Conservation (phyloP, 257 asterid genomes). For the Vinca minor region DNA sequence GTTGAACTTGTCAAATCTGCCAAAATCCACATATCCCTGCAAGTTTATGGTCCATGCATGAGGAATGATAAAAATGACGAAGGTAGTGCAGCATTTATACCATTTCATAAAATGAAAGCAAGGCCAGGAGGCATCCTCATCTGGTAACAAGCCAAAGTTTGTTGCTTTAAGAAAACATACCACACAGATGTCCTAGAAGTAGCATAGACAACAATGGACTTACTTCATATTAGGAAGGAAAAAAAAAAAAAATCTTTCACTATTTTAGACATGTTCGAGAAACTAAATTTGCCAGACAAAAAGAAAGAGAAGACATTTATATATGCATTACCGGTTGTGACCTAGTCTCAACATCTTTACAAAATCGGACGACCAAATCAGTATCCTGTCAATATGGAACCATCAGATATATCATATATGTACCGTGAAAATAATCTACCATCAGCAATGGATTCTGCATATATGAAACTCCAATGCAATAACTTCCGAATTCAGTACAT, state of each 20-base stretch:
- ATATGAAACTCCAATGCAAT: background rate
- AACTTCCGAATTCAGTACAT: background rate
- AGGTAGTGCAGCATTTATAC: background rate
- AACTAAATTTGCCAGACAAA: background rate
- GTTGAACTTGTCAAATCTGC: constrained; percentile 72
- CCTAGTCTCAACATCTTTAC: constrained; percentile 89
- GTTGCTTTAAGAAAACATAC: background rate
- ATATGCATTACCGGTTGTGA: constrained; percentile 46
- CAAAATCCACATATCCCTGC: constrained; percentile 91
- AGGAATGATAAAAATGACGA: background rate
- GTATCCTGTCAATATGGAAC: constrained; percentile 40
- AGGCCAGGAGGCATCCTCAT: background rate
- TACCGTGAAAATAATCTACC: constrained; percentile 2
- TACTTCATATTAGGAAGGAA: background rate
- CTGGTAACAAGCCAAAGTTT: background rate
- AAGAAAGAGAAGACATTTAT: constrained; percentile 2
- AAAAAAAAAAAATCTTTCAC: background rate
- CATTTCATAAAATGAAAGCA: background rate
- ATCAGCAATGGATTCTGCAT: background rate
- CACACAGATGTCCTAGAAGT: background rate
- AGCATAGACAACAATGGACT: background rate
- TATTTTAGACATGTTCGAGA: background rate
- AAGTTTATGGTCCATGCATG: constrained; percentile 12
- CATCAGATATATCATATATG: constrained; percentile 3
- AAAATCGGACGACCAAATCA: constrained; percentile 74